Base-by-base conservation (phyloP, 2,329 filamentous ascomycete species). In the Trichoderma aggressivum region DNA sequence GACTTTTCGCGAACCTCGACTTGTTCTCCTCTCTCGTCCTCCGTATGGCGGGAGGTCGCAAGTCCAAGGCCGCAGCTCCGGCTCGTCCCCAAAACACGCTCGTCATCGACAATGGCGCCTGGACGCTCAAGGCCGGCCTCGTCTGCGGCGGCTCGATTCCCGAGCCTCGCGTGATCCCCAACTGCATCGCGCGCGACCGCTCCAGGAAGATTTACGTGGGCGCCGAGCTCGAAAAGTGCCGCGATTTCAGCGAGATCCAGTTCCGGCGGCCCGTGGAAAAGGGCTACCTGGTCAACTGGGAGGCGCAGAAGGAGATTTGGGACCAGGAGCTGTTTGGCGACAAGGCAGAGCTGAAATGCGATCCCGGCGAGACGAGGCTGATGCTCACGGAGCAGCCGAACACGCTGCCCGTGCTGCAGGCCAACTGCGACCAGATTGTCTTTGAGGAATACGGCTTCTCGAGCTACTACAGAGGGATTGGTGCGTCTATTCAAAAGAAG, bases 371-470 rank as follows among this genome's bases (percentile, higher is more conserved):
- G 70, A 96, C 94, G n/a, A 91, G 94, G 61, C 82, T 99, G 71
- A 83, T 99, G 5, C 86, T 98, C 64, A 90, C 92, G 1, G 96
- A 99, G 80, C 92, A 94, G 59, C 91, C 94, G 5, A 97, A 97
- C 81, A 90, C 91, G 5, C 86, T 97, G 70, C 90, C 91, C 0
- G 89, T 90, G 14, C 82, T 99, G 74, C 94, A 98, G 81, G 89
- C 91, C 50, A 96, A 98, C 79, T 94, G 93, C 76, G 96, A 99
- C 78, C 95, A 99, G 83, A 94, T 99, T 78, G 89, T 98, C 1
- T 98, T 99, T 84, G 96, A 99, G 79, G 94, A 98, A 79, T 99
- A 96, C 83, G 93, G 93, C 3, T 99, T 99, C 81, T 88, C 91
- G 12, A 91, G 92, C 75, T 97, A 97, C 82, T 92, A 91, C 74